Evolutionary conservation across 1,284 basidiomycete genomes (phyloP).

Genomic region (Leccinum insigne): DNA sequence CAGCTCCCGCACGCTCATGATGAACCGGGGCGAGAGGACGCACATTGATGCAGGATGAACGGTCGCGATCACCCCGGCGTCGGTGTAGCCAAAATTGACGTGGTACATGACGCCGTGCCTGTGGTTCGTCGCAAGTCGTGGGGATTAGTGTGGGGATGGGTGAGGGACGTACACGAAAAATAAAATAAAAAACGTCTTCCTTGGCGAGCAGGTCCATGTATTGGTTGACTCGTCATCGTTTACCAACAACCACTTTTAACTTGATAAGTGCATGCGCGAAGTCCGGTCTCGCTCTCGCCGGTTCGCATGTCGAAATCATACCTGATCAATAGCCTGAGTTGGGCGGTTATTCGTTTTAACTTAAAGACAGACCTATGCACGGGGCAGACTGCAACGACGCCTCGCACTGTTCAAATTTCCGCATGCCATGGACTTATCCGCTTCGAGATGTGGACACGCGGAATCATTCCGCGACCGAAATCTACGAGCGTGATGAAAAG

Average conservation of each 20-base stretch:
- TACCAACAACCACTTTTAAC: neutral
- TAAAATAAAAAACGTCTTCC: constrained; percentile 17
- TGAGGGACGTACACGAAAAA: constrained; percentile 17
- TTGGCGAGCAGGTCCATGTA: constrained; percentile 16
- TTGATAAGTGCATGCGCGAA: constrained; percentile 57
- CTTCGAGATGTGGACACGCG: too few species aligned
- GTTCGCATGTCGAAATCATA: constrained; percentile 34
- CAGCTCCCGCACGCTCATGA: constrained; percentile 19
- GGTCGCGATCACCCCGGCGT: neutral
- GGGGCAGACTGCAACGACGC: too few species aligned
- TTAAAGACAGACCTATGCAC: too few species aligned
- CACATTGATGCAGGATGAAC: constrained; percentile 10
- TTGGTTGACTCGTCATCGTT: constrained; percentile 16
- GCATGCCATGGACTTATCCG: too few species aligned
- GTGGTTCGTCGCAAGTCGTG: neutral
- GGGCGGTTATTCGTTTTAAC: constrained; percentile 5
- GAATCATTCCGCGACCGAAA: too few species aligned
- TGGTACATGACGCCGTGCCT: constrained; percentile 20
- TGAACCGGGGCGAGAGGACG: constrained; percentile 20
- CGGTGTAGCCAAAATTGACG: constrained; percentile 8
- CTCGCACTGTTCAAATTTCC: too few species aligned
- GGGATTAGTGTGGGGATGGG: neutral
- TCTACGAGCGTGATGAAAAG: too few species aligned
- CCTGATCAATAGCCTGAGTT: constrained; percentile 30
- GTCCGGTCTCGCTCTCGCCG: constrained; percentile 75